Evolutionary conservation across 768 basidiomycete species (phyloP).

Genomic region (Trametes villosa): DNA sequence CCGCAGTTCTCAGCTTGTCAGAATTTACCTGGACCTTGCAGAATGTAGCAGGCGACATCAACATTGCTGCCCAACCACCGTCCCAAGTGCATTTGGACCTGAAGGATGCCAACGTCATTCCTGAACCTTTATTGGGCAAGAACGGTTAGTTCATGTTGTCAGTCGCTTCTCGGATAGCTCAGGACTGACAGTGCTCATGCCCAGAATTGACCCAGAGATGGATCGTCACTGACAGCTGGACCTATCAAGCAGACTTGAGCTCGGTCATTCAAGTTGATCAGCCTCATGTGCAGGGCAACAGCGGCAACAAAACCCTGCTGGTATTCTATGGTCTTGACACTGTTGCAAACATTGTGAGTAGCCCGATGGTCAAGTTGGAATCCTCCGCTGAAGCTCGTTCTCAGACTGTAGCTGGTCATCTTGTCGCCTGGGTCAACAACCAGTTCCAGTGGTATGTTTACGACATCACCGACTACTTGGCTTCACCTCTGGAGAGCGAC

Average conservation of each 20-base stretch:
- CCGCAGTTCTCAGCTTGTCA: conserved; percentile 45
- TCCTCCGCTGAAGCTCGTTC: background rate
- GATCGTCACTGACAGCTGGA: conserved; percentile 61
- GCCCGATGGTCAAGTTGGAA: too few relatives aligned
- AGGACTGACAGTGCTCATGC: background rate
- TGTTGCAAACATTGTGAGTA: conserved; percentile 54
- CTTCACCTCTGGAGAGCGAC: conserved; percentile 36
- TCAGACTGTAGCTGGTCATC: conserved; percentile 53
- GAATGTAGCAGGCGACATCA: conserved; percentile 56
- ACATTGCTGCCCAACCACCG: conserved; percentile 51
- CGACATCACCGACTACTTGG: conserved; percentile 51
- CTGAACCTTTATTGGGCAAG: conserved; percentile 54
- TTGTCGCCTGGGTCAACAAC: conserved; percentile 61
- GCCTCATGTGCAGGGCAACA: conserved; percentile 27
- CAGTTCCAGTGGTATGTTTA: conserved; percentile 58
- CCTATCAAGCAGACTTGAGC: conserved; percentile 54
- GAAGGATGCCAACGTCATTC: conserved; percentile 52
- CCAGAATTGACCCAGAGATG: conserved; percentile 58
- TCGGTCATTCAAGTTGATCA: conserved; percentile 46
- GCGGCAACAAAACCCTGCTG: conserved; percentile 35
- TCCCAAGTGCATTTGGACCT: conserved; percentile 61
- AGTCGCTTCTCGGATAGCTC: too few relatives aligned
- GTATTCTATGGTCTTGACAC: conserved; percentile 63
- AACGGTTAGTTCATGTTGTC: conserved; percentile 43
- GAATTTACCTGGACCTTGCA: conserved; percentile 54